These are phyloP conservation scores for Patellaria atrata DNA, from an alignment of 495 filamentous ascomycete species.

Conservation along the genomic window DNA sequence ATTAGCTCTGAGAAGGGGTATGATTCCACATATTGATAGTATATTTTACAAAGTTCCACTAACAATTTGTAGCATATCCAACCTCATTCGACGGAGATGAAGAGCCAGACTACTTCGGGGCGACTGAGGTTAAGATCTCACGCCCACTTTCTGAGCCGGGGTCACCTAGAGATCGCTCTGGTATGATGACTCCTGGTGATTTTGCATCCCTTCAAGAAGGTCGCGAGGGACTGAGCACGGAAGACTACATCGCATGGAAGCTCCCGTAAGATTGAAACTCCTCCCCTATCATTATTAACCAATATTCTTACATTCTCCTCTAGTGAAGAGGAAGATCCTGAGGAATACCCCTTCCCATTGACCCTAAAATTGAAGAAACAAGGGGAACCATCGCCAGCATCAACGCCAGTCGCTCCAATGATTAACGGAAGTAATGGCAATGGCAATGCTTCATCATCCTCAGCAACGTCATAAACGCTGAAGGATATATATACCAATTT, in stretches of 20 bases:
- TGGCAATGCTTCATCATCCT: no score
- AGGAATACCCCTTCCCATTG: slow-evolving; percentile 85
- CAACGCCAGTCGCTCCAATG: not conserved
- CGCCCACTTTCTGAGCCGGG: slow-evolving; percentile 87
- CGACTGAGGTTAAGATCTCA: slow-evolving; percentile 81
- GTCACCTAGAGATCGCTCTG: slow-evolving; percentile 74
- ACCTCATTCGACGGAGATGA: slow-evolving; percentile 63
- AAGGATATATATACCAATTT: no score
- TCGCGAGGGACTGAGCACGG: slow-evolving; percentile 80
- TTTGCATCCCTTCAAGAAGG: slow-evolving; percentile 94
- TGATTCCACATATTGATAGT: no score
- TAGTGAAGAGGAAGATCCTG: slow-evolving; percentile 78
- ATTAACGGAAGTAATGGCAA: slow-evolving; percentile 7
- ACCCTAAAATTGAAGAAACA: slow-evolving; percentile 41
- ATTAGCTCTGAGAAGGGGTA: slow-evolving; percentile 70
- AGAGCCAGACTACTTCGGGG: slow-evolving; percentile 69
- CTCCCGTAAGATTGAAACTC: slow-evolving; percentile 61
- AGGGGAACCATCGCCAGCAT: not conserved
- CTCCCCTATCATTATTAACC: not conserved
- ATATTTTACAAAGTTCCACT: not conserved
- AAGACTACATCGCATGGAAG: slow-evolving; percentile 97
- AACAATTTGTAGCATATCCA: slow-evolving; percentile 54
- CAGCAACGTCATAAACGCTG: no score
- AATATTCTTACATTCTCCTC: slow-evolving; percentile 1
- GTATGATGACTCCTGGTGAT: slow-evolving; percentile 98